phyloP scores from a whole-genome alignment of 2,329 filamentous ascomycete genomes.

The Phialemonium atrogriseum region DNA sequence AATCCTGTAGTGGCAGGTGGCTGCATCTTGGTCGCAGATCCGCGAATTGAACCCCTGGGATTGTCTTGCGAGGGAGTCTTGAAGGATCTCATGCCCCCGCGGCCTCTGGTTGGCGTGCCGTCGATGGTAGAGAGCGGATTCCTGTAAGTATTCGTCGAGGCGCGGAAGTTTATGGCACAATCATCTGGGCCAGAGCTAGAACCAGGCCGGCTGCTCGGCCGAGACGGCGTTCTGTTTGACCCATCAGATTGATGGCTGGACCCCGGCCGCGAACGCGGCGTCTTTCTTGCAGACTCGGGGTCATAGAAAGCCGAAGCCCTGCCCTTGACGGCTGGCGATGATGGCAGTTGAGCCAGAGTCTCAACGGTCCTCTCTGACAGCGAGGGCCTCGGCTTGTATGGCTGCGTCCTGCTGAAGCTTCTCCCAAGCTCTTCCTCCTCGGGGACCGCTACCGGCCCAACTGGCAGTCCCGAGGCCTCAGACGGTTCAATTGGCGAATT shows the following conservation, averaged over 20 bases:
- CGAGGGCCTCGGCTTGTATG: constrained; percentile 39
- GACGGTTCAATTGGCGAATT: not conserved
- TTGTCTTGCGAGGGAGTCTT: constrained; percentile 23
- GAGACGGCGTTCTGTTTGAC: constrained; percentile 42
- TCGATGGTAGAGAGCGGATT: constrained; percentile 33
- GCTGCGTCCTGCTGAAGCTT: not conserved
- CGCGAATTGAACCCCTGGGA: constrained; percentile 13
- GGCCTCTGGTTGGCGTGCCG: constrained; percentile 31
- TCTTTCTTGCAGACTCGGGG: constrained; percentile 44
- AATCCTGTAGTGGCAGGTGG: constrained; percentile 22
- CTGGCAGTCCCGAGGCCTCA: not conserved
- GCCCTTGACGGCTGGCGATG: constrained; percentile 63
- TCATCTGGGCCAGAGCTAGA: constrained; percentile 44
- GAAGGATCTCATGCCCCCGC: constrained; percentile 24
- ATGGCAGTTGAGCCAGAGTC: constrained; percentile 68
- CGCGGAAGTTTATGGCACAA: constrained; percentile 30
- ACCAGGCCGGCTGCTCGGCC: constrained; percentile 44
- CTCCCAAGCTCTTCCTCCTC: constrained; percentile 2
- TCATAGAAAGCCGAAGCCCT: constrained; percentile 68
- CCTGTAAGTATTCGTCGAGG: constrained; percentile 35
- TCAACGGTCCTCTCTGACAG: constrained; percentile 81
- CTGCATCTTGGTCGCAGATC: constrained; percentile 20
- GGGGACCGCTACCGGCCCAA: not conserved
- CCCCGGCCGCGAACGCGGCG: constrained; percentile 35
- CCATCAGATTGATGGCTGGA: constrained; percentile 48